Conservation (phyloP, 2,329 filamentous ascomycete species). For the Fusarium sp. region DNA sequence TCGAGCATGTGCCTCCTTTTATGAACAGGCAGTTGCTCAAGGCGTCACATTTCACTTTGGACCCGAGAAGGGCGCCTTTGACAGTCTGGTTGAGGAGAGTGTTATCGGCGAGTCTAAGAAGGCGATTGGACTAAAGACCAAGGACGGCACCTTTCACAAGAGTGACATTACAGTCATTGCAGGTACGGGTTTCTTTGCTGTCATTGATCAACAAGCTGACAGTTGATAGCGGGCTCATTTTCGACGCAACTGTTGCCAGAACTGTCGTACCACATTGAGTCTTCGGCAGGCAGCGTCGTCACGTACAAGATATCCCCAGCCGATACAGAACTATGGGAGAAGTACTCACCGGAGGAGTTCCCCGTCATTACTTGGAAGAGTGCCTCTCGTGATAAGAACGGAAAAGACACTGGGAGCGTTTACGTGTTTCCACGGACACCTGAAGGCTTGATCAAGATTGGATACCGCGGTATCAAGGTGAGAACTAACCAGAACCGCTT, state of each 20-base stretch:
- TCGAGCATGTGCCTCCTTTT: background rate
- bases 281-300: background rate
- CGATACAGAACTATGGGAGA: background rate
- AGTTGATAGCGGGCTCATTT: background rate
- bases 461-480: constrained; percentile 3
- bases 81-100: background rate
- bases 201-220: background rate
- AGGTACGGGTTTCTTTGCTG: background rate
- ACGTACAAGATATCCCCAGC: background rate
- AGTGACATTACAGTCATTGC: background rate
- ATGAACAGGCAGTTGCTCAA: background rate
- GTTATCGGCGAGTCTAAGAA: background rate
- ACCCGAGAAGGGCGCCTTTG: background rate
- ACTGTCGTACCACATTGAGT: constrained; percentile 4
- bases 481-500: background rate
- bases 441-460: constrained; percentile 6
- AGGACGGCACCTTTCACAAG: background rate
- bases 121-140: background rate
- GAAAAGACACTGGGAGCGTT: constrained; percentile 11
- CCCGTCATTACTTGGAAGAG: constrained; percentile 13
- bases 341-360: background rate
- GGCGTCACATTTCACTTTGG: background rate
- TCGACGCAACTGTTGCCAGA: constrained; percentile 1
- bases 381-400: background rate
- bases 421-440: constrained; percentile 3